Conservation (phyloP, 441 rosid genomes). For the Adansonia gregorii region DNA sequence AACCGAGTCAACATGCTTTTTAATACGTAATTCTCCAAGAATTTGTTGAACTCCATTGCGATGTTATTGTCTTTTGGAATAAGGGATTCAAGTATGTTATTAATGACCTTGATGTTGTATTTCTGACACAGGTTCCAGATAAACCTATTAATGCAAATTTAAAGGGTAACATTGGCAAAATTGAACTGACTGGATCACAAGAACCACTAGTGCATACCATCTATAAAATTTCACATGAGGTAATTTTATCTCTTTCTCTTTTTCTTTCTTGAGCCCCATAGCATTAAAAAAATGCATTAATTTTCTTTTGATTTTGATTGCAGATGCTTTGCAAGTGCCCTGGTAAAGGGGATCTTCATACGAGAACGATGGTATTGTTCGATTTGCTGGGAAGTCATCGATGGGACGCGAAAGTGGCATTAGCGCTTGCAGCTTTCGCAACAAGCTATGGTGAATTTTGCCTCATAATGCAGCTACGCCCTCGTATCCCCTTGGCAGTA, state of each 20-base stretch:
- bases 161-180: conserved; percentile 33
- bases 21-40: background rate
- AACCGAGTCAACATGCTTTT: background rate
- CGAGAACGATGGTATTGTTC: conserved; percentile 57
- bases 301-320: conserved; percentile 24
- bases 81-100: background rate
- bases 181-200: conserved; percentile 51
- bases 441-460: conserved; percentile 60
- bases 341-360: conserved; percentile 45
- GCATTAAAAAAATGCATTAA: conserved; percentile 12
- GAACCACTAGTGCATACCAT: conserved; percentile 56
- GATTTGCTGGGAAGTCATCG: conserved; percentile 59
- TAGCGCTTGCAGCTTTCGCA: conserved; percentile 73
- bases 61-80: background rate
- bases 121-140: conserved; percentile 44
- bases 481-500: conserved; percentile 55
- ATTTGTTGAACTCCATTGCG: background rate
- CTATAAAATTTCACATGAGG: conserved; percentile 54
- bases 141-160: conserved; percentile 34
- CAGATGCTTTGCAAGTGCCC: conserved; percentile 55
- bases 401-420: conserved; percentile 77
- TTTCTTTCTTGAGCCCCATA: conserved; percentile 5
- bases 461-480: conserved; percentile 53
- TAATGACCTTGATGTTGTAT: background rate
- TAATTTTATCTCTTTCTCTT: conserved; percentile 26